Evolutionary conservation across 257 asterid species (phyloP).

Genomic region (Scutellaria minor): DNA sequence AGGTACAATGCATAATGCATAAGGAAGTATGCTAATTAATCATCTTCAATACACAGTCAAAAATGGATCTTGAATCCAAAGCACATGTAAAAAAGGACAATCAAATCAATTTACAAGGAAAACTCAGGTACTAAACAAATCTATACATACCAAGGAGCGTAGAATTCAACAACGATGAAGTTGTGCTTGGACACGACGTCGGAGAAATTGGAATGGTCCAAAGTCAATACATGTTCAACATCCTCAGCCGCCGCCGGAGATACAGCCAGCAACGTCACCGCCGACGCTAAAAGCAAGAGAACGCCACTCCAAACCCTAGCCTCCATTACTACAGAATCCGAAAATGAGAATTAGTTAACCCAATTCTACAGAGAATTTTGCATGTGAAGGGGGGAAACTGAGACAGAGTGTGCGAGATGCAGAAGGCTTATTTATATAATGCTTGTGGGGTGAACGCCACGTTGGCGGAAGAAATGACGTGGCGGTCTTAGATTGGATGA

Average conservation of each 20-base stretch:
- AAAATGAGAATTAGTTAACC: conserved; percentile 4
- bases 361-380: conserved; percentile 34
- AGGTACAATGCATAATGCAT: conserved; percentile 24
- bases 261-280: conserved; percentile 36
- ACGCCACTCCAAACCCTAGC: conserved; percentile 42
- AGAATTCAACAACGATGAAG: conserved; percentile 81
- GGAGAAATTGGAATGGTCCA: conserved; percentile 71
- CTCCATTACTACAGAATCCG: conserved; percentile 43
- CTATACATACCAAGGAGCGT: conserved; percentile 69
- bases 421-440: conserved; percentile 34
- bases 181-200: conserved; percentile 51
- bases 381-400: conserved; percentile 37
- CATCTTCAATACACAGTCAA: not conserved
- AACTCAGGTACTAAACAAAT: not conserved
- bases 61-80: conserved; percentile 29
- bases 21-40: not conserved
- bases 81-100: not conserved
- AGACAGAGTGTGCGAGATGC: conserved; percentile 4
- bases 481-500: conserved; percentile 42
- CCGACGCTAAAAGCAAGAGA: conserved; percentile 36
- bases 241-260: conserved; percentile 48
- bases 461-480: conserved; percentile 32
- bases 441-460: conserved; percentile 43
- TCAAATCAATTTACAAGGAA: conserved; percentile 21
- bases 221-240: conserved; percentile 62